Percentiles rank a stretch among this genome's conserved stretches.
Conservation (phyloP, 176 grass and related monocot species). For the Aegilops longissima region DNA sequence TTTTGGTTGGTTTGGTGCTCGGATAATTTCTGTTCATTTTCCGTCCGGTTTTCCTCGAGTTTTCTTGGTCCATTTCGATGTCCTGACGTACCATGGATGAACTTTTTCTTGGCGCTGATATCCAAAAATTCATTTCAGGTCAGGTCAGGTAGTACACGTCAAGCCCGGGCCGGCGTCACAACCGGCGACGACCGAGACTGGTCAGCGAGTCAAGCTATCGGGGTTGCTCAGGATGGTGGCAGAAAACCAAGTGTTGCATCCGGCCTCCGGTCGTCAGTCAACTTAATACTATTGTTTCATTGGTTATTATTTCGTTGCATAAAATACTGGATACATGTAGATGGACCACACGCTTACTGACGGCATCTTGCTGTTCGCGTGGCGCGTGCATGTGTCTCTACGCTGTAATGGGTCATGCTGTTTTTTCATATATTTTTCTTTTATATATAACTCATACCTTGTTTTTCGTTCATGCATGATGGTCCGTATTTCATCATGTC, state of each 20-base stretch:
- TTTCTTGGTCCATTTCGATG: neutral
- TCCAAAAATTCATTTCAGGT: neutral
- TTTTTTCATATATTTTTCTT: neutral
- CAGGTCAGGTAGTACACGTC: neutral
- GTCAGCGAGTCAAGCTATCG: neutral
- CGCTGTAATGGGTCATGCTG: neutral
- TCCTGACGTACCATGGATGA: neutral
- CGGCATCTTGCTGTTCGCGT: neutral
- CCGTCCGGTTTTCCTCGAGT: neutral
- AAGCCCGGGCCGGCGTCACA: neutral
- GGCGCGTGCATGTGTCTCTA: neutral
- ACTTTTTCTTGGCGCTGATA: neutral
- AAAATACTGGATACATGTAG: neutral
- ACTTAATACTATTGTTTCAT: neutral
- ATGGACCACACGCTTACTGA: neutral
- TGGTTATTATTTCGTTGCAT: slow-evolving; percentile 5
- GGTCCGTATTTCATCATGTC: too few relatives aligned
- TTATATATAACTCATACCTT: neutral
- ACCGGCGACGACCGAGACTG: neutral
- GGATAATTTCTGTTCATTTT: neutral
- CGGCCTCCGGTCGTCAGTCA: neutral
- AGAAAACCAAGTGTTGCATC: neutral
- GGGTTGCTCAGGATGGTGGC: neutral
- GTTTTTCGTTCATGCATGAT: too few relatives aligned
- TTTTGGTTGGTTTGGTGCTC: neutral